Conservation (phyloP, 768 basidiomycete genomes). For the Tulasnella sp. region DNA sequence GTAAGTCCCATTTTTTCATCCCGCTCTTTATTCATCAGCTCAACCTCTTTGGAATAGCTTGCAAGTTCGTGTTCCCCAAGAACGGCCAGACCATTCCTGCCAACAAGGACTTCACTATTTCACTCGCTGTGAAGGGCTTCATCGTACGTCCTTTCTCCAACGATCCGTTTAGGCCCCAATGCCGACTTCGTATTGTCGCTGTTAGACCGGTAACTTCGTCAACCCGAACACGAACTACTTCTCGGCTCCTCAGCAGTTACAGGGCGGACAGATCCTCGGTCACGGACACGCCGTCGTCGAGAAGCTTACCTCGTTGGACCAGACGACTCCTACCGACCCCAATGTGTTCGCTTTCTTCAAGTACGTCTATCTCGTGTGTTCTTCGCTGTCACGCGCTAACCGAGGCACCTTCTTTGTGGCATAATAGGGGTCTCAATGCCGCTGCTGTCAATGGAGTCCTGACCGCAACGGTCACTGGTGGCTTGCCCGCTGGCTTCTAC, state of each 20-base stretch:
- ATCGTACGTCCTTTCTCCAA: background rate
- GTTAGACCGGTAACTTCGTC: conserved; percentile 53
- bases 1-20: background rate
- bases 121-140: conserved; percentile 45
- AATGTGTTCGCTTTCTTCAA: conserved; percentile 57
- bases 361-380: conserved; percentile 33
- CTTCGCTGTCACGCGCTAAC: background rate
- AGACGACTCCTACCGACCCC: conserved; percentile 51
- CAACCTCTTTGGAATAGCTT: conserved; percentile 5
- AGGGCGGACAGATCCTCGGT: conserved; percentile 53
- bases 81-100: conserved; percentile 47
- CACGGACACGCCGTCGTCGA: conserved; percentile 61
- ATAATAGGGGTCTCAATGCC: conserved; percentile 44
- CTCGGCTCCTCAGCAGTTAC: conserved; percentile 55
- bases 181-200: background rate
- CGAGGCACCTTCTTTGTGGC: conserved; percentile 16
- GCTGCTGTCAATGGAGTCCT: conserved; percentile 49
- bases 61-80: conserved; percentile 32
- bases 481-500: conserved; percentile 59
- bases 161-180: conserved; percentile 33
- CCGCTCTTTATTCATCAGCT: background rate
- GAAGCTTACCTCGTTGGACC: conserved; percentile 43
- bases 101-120: conserved; percentile 50
- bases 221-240: conserved; percentile 55
- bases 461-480: conserved; percentile 49